Percentiles rank a stretch among this genome's conserved stretches.
Evolutionary conservation across 2,329 filamentous ascomycete genomes (phyloP).

Genomic region (Myrmaecium sp.): DNA sequence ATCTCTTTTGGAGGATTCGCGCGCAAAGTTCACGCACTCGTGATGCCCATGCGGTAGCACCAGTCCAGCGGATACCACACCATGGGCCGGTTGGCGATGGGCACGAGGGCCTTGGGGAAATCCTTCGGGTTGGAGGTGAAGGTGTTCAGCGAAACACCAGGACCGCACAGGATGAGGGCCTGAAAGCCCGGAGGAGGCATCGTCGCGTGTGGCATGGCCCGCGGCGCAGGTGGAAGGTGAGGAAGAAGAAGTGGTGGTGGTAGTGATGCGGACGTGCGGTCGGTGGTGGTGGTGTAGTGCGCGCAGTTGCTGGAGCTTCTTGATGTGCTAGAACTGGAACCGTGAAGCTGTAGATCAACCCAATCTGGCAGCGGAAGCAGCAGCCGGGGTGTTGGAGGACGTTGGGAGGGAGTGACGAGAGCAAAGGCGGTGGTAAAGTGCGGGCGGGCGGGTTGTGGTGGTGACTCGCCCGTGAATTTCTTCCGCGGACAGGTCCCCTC

Average conservation of each 20-base stretch:
- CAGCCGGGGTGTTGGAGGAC: too few species aligned
- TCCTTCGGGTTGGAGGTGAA: slow-evolving; percentile 69
- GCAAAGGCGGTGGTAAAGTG: too few species aligned
- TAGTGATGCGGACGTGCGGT: neutral
- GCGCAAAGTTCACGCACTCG: slow-evolving; percentile 33
- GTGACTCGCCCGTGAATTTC: too few species aligned
- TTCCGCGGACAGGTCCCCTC: too few species aligned
- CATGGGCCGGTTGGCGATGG: slow-evolving; percentile 75
- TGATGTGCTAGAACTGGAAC: neutral
- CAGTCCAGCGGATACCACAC: slow-evolving; percentile 81
- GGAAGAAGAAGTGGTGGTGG: neutral
- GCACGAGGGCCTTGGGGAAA: slow-evolving; percentile 65
- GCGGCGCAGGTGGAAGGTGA: neutral
- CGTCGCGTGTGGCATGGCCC: slow-evolving; percentile 56
- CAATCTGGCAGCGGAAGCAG: too few species aligned
- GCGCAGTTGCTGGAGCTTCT: neutral
- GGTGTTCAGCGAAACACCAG: slow-evolving; percentile 64
- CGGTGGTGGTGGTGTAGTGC: neutral
- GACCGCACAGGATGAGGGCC: slow-evolving; percentile 68
- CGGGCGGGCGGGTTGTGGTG: too few species aligned
- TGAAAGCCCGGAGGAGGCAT: slow-evolving; percentile 64
- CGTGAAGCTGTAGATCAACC: too few species aligned
- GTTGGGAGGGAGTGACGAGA: too few species aligned
- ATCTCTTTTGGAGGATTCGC: neutral
- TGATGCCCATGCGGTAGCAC: slow-evolving; percentile 66